phyloP scores from a whole-genome alignment of 2,329 filamentous ascomycete species.

The Neonectria sp. region DNA sequence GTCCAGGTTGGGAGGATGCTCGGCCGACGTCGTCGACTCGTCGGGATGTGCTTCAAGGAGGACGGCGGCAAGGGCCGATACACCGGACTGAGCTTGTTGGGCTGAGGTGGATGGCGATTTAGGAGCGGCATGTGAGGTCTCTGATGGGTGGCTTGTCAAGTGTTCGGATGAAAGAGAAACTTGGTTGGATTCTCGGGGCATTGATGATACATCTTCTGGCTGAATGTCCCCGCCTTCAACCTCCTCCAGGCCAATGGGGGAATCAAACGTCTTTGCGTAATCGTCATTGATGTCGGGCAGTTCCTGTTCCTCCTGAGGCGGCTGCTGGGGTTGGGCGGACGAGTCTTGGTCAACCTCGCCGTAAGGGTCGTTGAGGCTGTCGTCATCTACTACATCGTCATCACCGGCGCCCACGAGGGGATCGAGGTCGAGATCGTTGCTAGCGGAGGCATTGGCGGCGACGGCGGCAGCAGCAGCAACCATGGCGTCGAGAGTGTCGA shows the following conservation, averaged over 20 bases:
- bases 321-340: constrained; percentile 45
- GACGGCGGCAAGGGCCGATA: constrained; percentile 47
- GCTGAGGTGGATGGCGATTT: constrained; percentile 48
- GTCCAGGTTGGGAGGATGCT: constrained; percentile 43
- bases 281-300: constrained; percentile 60
- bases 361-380: constrained; percentile 65
- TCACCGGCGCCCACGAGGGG: constrained; percentile 53
- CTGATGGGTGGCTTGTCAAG: constrained; percentile 52
- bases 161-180: constrained; percentile 58
- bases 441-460: constrained; percentile 49
- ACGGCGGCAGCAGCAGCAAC: constrained; percentile 53
- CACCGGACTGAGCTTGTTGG: constrained; percentile 43
- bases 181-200: constrained; percentile 60
- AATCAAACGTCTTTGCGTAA: constrained; percentile 67
- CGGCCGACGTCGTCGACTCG: constrained; percentile 39
- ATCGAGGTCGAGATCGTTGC: constrained; percentile 51
- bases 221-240: constrained; percentile 54
- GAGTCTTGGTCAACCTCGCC: constrained; percentile 56
- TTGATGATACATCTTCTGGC: constrained; percentile 62
- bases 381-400: constrained; percentile 60
- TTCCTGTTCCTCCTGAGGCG: constrained; percentile 51
- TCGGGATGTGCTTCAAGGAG: constrained; percentile 48
- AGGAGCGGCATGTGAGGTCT: constrained; percentile 51
- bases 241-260: constrained; percentile 57
- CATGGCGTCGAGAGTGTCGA: constrained; percentile 66